Percentiles rank a stretch among this genome's conserved stretches.
Evolutionary conservation across 768 basidiomycete species (phyloP).

Genomic region (Zangia roseola): DNA sequence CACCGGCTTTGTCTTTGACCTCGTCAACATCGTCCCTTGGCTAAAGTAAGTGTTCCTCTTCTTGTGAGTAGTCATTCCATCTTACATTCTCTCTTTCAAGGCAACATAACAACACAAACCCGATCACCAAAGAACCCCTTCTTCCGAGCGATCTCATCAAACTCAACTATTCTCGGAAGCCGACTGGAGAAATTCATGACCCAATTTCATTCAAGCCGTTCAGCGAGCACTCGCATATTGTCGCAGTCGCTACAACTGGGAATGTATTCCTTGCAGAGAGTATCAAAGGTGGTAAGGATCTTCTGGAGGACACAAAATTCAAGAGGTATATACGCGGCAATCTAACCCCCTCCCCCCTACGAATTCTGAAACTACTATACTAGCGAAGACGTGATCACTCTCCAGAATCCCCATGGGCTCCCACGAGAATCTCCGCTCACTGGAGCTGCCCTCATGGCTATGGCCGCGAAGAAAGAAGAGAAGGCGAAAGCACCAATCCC

Average conservation of each 20-base stretch:
- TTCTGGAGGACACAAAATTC: conserved; percentile 83
- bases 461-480: conserved; percentile 36
- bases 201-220: conserved; percentile 98
- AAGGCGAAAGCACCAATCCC: conserved; percentile 28
- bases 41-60: conserved; percentile 61
- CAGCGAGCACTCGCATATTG: conserved; percentile 93
- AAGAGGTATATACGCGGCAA: conserved; percentile 58
- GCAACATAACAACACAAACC: conserved; percentile 79
- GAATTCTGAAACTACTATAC: not conserved
- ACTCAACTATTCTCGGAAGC: conserved; percentile 81
- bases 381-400: conserved; percentile 87
- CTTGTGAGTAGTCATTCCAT: conserved; percentile 3
- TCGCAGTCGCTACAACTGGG: conserved; percentile 84
- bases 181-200: conserved; percentile 87
- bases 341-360: not conserved
- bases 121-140: conserved; percentile 72
- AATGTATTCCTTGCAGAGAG: conserved; percentile 95
- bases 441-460: conserved; percentile 25
- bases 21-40: conserved; percentile 93
- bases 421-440: conserved; percentile 52
- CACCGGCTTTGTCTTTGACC: conserved; percentile 79
- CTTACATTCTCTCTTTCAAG: conserved; percentile 37
- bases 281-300: conserved; percentile 78
- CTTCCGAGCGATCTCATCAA: conserved; percentile 70
- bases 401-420: conserved; percentile 87